Evolutionary conservation across 495 filamentous ascomycete genomes (phyloP).

Genomic region (Aspergillus heteromorphus): DNA sequence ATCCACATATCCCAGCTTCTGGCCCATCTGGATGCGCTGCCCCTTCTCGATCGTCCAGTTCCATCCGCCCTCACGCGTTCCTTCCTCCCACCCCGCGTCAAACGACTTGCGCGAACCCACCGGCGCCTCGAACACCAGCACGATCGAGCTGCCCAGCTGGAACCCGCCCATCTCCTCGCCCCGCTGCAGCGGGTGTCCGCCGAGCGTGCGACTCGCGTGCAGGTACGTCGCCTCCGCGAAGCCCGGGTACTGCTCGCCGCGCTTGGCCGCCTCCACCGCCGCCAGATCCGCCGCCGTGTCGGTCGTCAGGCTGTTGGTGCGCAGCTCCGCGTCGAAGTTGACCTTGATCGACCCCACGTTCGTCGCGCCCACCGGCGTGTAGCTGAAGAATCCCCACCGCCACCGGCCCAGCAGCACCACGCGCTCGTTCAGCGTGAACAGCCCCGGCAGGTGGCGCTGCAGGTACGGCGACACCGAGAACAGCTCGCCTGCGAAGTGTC

Average conservation of each 20-base stretch:
- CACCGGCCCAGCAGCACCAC: constrained; percentile 91
- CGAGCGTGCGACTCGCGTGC: constrained; percentile 67
- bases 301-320: constrained; percentile 85
- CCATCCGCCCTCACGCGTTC: constrained; percentile 62
- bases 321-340: constrained; percentile 92
- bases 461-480: constrained; percentile 94
- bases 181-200: constrained; percentile 74
- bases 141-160: constrained; percentile 90
- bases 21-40: constrained; percentile 80
- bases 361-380: constrained; percentile 94
- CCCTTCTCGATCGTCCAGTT: constrained; percentile 79
- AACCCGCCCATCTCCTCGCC: constrained; percentile 99
- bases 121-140: constrained; percentile 94
- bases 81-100: constrained; percentile 57
- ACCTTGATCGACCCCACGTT: constrained; percentile 97
- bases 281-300: constrained; percentile 83
- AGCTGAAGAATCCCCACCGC: constrained; percentile 96
- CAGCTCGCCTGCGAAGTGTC: constrained; percentile 95
- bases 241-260: constrained; percentile 76
- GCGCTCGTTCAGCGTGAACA: constrained; percentile 95
- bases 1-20: constrained; percentile 70
- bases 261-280: constrained; percentile 66
- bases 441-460: constrained; percentile 80
- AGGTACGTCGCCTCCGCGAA: constrained; percentile 89
- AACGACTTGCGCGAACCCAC: constrained; percentile 57